phyloP scores from a whole-genome alignment of 192 early-diverging fungal genomes.

The Podila epigama region DNA sequence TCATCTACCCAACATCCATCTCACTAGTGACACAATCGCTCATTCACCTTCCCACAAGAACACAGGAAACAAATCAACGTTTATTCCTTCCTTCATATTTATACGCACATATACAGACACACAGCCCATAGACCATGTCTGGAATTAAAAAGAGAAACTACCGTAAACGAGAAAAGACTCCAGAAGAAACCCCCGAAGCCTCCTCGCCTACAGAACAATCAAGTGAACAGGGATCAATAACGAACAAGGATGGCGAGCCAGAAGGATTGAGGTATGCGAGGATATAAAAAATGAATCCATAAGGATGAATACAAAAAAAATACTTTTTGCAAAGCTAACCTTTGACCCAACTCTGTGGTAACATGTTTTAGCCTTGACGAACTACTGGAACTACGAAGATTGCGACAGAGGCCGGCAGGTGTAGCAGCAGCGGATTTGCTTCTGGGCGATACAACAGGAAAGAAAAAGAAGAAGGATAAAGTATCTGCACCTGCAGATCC shows the following conservation, averaged over 20 bases:
- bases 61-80: no score
- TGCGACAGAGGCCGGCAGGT: conserved; percentile 62
- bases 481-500: conserved; percentile 54
- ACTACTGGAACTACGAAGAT: conserved; percentile 63
- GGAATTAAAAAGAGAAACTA: conserved; percentile 35
- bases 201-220: conserved; percentile 1
- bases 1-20: neutral
- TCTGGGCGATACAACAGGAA: conserved; percentile 57
- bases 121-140: conserved; percentile 15
- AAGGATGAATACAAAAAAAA: neutral
- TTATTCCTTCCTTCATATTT: neutral
- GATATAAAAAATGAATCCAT: neutral
- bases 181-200: conserved; percentile 11
- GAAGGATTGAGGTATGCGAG: conserved; percentile 38
- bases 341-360: neutral
- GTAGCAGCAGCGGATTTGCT: conserved; percentile 64
- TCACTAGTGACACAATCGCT: neutral
- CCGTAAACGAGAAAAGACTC: conserved; percentile 33
- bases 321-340: neutral
- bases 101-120: neutral
- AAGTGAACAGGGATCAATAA: neutral
- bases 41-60: no score
- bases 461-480: conserved; percentile 61
- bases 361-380: conserved; percentile 54
- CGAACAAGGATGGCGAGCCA: conserved; percentile 12